Conservation (phyloP, 495 filamentous ascomycete species). For the Penicillium fimorum region DNA sequence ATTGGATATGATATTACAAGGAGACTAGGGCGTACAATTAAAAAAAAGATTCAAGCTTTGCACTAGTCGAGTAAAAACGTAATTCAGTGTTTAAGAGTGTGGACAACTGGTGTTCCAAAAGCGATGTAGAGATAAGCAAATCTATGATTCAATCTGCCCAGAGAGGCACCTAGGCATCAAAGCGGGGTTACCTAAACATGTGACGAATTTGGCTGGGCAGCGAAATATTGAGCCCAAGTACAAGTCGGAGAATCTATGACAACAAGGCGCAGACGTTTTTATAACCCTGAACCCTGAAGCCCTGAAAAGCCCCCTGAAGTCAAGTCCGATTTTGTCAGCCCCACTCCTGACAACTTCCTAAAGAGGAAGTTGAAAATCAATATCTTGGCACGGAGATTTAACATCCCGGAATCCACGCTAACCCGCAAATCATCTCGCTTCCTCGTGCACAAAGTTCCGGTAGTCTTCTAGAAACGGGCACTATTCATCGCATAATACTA, state of each 20-base stretch:
- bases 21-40: too few species aligned
- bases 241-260: background rate
- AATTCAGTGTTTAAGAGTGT: too few species aligned
- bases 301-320: background rate
- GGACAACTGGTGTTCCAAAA: too few species aligned
- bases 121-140: too few species aligned
- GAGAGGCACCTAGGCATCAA: too few species aligned
- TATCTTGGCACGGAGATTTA: conserved; percentile 15
- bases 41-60: too few species aligned
- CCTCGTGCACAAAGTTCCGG: background rate
- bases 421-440: conserved; percentile 6
- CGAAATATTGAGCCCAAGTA: background rate
- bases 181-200: too few species aligned
- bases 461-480: conserved; percentile 5
- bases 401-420: background rate
- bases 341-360: conserved; percentile 27
- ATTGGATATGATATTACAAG: too few species aligned
- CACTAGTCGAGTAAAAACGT: too few species aligned
- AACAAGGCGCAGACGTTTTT: background rate
- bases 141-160: too few species aligned
- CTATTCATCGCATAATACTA: conserved; percentile 1
- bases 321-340: background rate
- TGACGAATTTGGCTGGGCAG: background rate
- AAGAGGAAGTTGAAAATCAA: conserved; percentile 17
- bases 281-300: background rate